Percentiles rank a stretch among this genome's conserved stretches.
These are phyloP conservation scores for Zygnema cylindricum DNA, from an alignment of 139 green algal genomes.

Conservation along the genomic window DNA sequence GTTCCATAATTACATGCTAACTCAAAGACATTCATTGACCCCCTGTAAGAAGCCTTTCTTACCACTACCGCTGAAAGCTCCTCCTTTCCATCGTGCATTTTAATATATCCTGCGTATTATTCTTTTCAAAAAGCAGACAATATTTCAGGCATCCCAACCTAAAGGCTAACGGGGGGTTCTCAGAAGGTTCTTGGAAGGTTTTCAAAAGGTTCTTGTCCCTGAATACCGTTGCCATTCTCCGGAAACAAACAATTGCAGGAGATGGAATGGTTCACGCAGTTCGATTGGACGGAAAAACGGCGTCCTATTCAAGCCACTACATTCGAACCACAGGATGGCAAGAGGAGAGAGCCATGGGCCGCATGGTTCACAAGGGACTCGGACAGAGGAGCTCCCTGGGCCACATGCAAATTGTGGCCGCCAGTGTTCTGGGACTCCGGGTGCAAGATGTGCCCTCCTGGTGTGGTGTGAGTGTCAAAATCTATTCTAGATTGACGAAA, in stretches of 20 bases:
- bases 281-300: not conserved
- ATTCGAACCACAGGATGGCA: constrained; percentile 52
- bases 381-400: constrained; percentile 14
- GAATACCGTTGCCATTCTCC: too few species aligned
- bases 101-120: too few species aligned
- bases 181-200: not conserved
- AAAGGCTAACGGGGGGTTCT: not conserved
- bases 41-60: not conserved
- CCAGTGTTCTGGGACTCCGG: constrained; percentile 26
- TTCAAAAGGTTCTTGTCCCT: not conserved
- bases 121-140: not conserved
- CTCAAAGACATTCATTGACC: not conserved
- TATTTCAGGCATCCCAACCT: not conserved
- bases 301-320: constrained; percentile 47
- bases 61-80: not conserved
- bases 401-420: constrained; percentile 22
- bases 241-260: too few species aligned
- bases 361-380: constrained; percentile 36
- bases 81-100: too few species aligned
- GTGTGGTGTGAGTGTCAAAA: constrained; percentile 25
- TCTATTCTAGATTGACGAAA: too few species aligned
- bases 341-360: constrained; percentile 33
- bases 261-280: constrained; percentile 63
- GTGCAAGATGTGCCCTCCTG: constrained; percentile 13
- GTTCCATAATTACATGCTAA: not conserved